Evolutionary conservation across 768 basidiomycete genomes (phyloP).

Genomic region (Tylopilus sp.): DNA sequence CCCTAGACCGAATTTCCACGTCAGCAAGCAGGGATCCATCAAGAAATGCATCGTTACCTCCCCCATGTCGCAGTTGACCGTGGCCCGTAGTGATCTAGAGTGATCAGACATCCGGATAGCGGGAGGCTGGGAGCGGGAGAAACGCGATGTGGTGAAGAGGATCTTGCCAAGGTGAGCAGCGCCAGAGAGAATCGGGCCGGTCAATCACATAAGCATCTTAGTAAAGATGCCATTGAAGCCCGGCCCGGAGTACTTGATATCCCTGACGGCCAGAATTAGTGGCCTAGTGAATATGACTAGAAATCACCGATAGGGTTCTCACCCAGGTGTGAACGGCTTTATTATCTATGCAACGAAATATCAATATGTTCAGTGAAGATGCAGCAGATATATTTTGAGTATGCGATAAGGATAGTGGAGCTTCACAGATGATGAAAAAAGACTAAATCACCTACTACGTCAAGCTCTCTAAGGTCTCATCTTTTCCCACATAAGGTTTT

Average conservation of each 20-base stretch:
- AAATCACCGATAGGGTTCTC: not conserved
- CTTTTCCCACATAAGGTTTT: constrained; percentile 29
- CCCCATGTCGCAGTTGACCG: constrained; percentile 55
- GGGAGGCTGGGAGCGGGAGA: not conserved
- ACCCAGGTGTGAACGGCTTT: not conserved
- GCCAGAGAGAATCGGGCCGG: constrained; percentile 1
- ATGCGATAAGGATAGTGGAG: not conserved
- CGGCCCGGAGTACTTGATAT: not conserved
- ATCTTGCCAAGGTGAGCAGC: not conserved
- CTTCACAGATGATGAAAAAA: not conserved
- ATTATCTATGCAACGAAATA: not conserved
- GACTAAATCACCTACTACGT: not conserved
- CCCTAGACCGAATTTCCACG: constrained; percentile 33
- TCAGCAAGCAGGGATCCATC: constrained; percentile 1
- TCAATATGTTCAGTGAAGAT: not conserved
- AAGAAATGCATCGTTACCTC: constrained; percentile 22
- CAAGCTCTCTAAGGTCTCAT: constrained; percentile 14
- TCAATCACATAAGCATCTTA: not conserved
- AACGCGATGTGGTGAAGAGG: not conserved
- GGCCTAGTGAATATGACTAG: not conserved
- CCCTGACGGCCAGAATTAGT: not conserved
- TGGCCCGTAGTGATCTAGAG: constrained; percentile 29
- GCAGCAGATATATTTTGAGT: constrained; percentile 3
- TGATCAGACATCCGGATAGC: constrained; percentile 10
- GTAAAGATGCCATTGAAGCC: not conserved